Evolutionary conservation across 768 basidiomycete genomes (phyloP).

Genomic region (Boletus bicolor): DNA sequence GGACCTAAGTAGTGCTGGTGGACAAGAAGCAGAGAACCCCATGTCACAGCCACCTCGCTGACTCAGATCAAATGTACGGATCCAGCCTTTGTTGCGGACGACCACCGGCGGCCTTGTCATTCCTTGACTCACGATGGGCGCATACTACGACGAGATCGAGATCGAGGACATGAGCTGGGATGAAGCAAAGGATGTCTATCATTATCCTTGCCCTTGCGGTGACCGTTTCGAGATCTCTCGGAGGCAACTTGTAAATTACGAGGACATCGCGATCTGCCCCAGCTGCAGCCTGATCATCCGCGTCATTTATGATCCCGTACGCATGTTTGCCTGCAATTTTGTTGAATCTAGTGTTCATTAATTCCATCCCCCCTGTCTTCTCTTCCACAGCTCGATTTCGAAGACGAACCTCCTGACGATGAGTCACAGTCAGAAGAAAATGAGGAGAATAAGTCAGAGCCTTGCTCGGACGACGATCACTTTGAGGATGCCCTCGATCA

Average conservation of each 20-base stretch:
- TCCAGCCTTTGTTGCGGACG: not conserved
- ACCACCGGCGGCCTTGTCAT: not conserved
- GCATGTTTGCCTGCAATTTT: slow-evolving; percentile 29
- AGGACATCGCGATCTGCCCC: slow-evolving; percentile 94
- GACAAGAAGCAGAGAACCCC: not conserved
- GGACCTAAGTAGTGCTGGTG: not conserved
- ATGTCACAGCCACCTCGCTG: not conserved
- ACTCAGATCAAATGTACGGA: not conserved
- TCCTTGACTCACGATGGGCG: slow-evolving; percentile 50
- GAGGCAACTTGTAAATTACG: slow-evolving; percentile 79
- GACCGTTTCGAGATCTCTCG: slow-evolving; percentile 96
- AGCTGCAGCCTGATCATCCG: slow-evolving; percentile 92
- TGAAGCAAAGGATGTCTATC: slow-evolving; percentile 73
- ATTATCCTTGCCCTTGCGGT: slow-evolving; percentile 97
- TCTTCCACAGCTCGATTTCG: slow-evolving; percentile 67
- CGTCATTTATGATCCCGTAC: slow-evolving; percentile 91
- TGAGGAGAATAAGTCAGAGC: slow-evolving; percentile 34
- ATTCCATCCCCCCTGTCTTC: not conserved
- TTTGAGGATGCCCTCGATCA: slow-evolving; percentile 71
- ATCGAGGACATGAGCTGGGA: slow-evolving; percentile 98
- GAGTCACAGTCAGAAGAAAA: slow-evolving; percentile 29
- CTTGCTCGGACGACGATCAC: slow-evolving; percentile 40
- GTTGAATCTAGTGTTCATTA: slow-evolving; percentile 5
- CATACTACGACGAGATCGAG: slow-evolving; percentile 95
- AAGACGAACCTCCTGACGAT: slow-evolving; percentile 67